Evolutionary conservation across 495 filamentous ascomycete genomes (phyloP).

Genomic region (Hypoxylon trugodes): DNA sequence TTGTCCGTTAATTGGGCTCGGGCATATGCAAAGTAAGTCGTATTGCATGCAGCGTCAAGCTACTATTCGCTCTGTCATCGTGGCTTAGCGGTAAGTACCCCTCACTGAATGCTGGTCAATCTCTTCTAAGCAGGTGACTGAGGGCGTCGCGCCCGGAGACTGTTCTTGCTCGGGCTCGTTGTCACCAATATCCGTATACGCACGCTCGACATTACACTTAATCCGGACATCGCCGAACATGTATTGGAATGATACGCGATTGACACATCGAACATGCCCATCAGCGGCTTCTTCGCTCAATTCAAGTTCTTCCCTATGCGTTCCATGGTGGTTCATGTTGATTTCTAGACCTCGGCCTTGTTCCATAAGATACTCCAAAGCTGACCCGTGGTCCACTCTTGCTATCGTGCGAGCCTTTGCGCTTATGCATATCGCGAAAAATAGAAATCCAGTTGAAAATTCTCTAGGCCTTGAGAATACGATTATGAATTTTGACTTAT

Average conservation of each 20-base stretch:
- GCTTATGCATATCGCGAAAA: slow-evolving; percentile 17
- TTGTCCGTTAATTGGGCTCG: neutral
- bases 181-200: neutral
- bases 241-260: slow-evolving; percentile 16
- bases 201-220: neutral
- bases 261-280: neutral
- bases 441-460: neutral
- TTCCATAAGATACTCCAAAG: slow-evolving; percentile 24
- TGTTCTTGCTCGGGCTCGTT: neutral
- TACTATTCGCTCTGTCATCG: no score
- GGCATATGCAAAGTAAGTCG: neutral
- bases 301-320: slow-evolving; percentile 1
- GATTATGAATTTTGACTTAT: slow-evolving; percentile 9
- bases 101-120: no score
- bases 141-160: no score
- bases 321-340: slow-evolving; percentile 9
- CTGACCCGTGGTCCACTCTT: slow-evolving; percentile 1
- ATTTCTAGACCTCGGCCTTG: slow-evolving; percentile 12
- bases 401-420: neutral
- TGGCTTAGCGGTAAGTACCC: no score
- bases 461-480: slow-evolving; percentile 9
- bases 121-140: no score
- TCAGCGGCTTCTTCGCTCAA: neutral
- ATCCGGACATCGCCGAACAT: slow-evolving; percentile 24
- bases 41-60: slow-evolving; percentile 6